Evolutionary conservation across 257 asterid species (phyloP), one percentile per base, ranked within the genome.

Genomic region (Perilla frutescens): DNA sequence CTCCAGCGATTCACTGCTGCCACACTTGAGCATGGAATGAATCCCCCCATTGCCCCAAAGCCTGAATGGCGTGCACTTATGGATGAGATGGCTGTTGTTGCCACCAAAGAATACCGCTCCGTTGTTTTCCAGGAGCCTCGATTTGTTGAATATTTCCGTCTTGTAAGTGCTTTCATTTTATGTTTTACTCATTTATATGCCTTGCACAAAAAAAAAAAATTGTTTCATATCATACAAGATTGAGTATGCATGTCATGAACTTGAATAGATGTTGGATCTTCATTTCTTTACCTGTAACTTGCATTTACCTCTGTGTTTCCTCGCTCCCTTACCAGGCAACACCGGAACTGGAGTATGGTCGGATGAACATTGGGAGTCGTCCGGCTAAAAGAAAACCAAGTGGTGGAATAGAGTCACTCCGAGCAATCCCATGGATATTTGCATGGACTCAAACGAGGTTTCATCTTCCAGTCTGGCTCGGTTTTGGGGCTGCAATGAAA

Each of bases 361-460:
- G 98, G 68, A 92, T 92, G 98, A 92, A 90, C 82, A 92, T 92
- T 55, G 98, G 98, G 44, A 92, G 98, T 74, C 97, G 96, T 77
- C 98, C 97, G 1, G 76, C 98, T 1, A 92, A 92, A 74, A 79
- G 98, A 79, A 92, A 92, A 72, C 96, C 97, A 2, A 92, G 97
- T 59, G 98, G 98, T 43, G 98, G 97, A 56, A 92, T 92, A 76
- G 98, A 92, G 82, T 88, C 98, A 7, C 93, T 92, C 15, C 78
- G 98, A 70, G 98, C 97, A 55, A 92, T 92, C 78, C 98, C 98
- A 12, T 92, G 97, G 98, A 92, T 92, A 81, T 92, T 92, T 67
- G 98, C 98, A n/a, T 92, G 98, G 98, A 92, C 98, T 1, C 98
- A 92, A 72, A 92, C 98, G 4, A 87, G 98, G 58, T 93, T 93